Conservation (phyloP, 306 rosid species). For the Pueraria montana region DNA sequence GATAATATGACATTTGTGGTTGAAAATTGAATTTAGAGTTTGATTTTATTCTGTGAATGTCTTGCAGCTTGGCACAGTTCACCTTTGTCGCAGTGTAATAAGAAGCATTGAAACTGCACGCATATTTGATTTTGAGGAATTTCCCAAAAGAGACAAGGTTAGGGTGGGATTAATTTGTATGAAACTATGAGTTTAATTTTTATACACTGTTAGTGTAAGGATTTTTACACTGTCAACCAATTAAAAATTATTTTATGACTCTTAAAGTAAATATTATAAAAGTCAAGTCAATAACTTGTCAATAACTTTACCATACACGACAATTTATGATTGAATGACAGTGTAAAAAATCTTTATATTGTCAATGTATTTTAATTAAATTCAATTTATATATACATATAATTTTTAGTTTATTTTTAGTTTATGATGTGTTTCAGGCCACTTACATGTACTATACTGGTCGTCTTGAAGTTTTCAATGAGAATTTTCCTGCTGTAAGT, state of each 20-base stretch:
- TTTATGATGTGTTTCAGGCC: slow-evolving; percentile 68
- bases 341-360: neutral
- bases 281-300: neutral
- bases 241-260: neutral
- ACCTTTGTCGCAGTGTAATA: slow-evolving; percentile 97
- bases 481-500: slow-evolving; percentile 95
- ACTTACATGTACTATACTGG: slow-evolving; percentile 99
- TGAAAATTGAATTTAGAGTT: slow-evolving; percentile 41
- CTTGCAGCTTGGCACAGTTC: slow-evolving; percentile 96
- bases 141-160: slow-evolving; percentile 97
- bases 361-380: neutral
- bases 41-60: slow-evolving; percentile 46
- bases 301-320: neutral
- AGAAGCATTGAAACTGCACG: slow-evolving; percentile 97
- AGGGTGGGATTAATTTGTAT: slow-evolving; percentile 33
- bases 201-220: neutral
- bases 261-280: neutral
- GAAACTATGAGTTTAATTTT: neutral
- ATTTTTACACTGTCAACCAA: neutral
- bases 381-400: neutral
- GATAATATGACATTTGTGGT: slow-evolving; percentile 29
- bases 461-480: slow-evolving; percentile 98
- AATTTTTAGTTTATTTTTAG: slow-evolving; percentile 42
- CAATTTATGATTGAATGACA: neutral
- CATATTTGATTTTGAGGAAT: slow-evolving; percentile 97